Conservation (phyloP, 371 early-diverging fungal species). For the Mucor velutinosus region DNA sequence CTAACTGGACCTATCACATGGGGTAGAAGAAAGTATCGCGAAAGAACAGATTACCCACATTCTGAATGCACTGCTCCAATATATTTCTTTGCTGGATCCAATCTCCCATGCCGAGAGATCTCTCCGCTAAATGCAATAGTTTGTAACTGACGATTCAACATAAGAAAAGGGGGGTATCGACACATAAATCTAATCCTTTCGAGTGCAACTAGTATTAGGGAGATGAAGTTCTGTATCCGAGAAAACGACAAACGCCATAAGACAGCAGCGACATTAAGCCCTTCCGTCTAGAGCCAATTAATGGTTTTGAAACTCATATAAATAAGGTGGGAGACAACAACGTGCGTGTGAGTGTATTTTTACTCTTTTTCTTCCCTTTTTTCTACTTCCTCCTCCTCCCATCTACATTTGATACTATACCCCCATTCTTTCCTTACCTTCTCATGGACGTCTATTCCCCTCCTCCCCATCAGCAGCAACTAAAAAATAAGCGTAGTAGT, state of each 20-base stretch:
- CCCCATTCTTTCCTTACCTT: not conserved
- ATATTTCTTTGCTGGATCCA: no score
- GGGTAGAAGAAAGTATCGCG: not conserved
- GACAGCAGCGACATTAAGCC: not conserved
- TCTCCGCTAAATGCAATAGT: no score
- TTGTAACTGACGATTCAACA: not conserved
- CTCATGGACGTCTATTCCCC: conserved; percentile 2
- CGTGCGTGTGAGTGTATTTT: conserved; percentile 4
- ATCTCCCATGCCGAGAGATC: no score
- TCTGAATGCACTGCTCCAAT: not conserved
- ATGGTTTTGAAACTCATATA: not conserved
- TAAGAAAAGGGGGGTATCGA: not conserved
- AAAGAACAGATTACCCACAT: not conserved
- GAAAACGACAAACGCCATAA: not conserved
- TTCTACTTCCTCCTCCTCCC: not conserved
- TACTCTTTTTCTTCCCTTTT: conserved; percentile 5
- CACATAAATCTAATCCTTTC: not conserved
- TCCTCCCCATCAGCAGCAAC: conserved; percentile 3
- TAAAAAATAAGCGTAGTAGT: conserved; percentile 19
- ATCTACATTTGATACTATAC: not conserved
- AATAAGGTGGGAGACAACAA: not conserved
- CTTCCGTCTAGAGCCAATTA: not conserved
- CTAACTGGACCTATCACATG: not conserved
- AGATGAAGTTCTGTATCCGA: not conserved
- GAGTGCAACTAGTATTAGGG: not conserved